phyloP scores from a whole-genome alignment of 2,329 filamentous ascomycete species.

The Xylariaceae sp. region DNA sequence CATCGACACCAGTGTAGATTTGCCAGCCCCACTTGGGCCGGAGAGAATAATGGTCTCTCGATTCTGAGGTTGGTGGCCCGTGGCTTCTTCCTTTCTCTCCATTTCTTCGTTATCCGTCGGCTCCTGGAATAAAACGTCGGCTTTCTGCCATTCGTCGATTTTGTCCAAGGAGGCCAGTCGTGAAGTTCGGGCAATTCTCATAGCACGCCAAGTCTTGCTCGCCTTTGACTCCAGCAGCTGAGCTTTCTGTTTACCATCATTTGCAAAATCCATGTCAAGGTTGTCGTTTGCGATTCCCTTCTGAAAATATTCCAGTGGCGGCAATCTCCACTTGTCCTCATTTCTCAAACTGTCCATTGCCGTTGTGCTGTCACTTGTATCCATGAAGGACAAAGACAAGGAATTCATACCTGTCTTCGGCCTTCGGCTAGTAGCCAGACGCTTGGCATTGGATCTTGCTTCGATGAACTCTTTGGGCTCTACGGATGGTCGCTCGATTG shows the following conservation, averaged over 20 bases:
- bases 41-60: conserved; percentile 63
- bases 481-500: conserved; percentile 75
- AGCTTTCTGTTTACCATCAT: conserved; percentile 56
- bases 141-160: conserved; percentile 78
- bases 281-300: conserved; percentile 74
- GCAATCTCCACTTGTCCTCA: conserved; percentile 62
- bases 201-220: conserved; percentile 86
- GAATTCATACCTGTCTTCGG: conserved; percentile 69
- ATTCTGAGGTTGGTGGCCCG: conserved; percentile 42
- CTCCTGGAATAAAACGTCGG: conserved; percentile 56
- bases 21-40: conserved; percentile 61
- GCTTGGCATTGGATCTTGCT: conserved; percentile 64
- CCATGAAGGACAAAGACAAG: conserved; percentile 75
- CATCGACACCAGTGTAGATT: conserved; percentile 60
- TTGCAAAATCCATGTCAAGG: conserved; percentile 81
- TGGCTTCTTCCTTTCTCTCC: conserved; percentile 34
- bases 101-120: conserved; percentile 32
- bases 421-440: conserved; percentile 68
- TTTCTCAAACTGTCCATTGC: conserved; percentile 70
- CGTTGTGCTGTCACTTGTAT: conserved; percentile 58
- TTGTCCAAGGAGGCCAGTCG: conserved; percentile 80
- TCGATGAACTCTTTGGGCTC: conserved; percentile 65
- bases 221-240: conserved; percentile 67
- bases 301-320: conserved; percentile 68
- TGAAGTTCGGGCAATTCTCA: conserved; percentile 73